Percentiles rank a stretch among this genome's conserved stretches.
phyloP scores from a whole-genome alignment of 2,329 filamentous ascomycete species.

The Dissoconium aciculare region DNA sequence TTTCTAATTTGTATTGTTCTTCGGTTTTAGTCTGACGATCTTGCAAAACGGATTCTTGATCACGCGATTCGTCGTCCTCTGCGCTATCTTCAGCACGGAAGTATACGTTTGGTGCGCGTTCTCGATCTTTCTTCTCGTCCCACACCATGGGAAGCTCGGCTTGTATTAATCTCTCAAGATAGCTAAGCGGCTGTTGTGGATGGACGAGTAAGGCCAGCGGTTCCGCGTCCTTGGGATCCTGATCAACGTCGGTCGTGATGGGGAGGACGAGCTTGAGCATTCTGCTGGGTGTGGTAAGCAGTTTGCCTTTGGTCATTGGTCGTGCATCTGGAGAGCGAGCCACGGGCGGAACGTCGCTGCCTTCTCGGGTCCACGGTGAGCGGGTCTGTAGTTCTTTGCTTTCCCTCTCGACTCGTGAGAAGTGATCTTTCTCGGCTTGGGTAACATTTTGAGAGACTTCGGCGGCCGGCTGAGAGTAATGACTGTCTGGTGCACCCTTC shows the following conservation, averaged over 20 bases:
- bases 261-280: constrained; percentile 71
- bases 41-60: constrained; percentile 5
- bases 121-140: constrained; percentile 41
- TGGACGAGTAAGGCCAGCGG: constrained; percentile 75
- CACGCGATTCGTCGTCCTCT: constrained; percentile 30
- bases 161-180: constrained; percentile 77
- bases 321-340: constrained; percentile 36
- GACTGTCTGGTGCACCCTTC: constrained; percentile 15
- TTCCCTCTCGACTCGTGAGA: constrained; percentile 27
- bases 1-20: constrained; percentile 29
- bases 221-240: constrained; percentile 56
- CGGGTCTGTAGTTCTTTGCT: constrained; percentile 43
- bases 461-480: constrained; percentile 22
- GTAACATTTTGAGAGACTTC: constrained; percentile 32
- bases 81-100: constrained; percentile 69
- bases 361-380: constrained; percentile 52
- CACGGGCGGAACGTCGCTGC: constrained; percentile 44
- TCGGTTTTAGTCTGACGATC: constrained; percentile 24
- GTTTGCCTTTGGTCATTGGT: constrained; percentile 56
- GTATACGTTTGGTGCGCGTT: constrained; percentile 57
- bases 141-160: constrained; percentile 57
- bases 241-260: constrained; percentile 47
- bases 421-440: constrained; percentile 33
- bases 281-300: constrained; percentile 65
- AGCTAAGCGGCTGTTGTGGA: constrained; percentile 79